Conservation (phyloP, 345 rosid species). For the Aquilaria yunnanensis region DNA sequence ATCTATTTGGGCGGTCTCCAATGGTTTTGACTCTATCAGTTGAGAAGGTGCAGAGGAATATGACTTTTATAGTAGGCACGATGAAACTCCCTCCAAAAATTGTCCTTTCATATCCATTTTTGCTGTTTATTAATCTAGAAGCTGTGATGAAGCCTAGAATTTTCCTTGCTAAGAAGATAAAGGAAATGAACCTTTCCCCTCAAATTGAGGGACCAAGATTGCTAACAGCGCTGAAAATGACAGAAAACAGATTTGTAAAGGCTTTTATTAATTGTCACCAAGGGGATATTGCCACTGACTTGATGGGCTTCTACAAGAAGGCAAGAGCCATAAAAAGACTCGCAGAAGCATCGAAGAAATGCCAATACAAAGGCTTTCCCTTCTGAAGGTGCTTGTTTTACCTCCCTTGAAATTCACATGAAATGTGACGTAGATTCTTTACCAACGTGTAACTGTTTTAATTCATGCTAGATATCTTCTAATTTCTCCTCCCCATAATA, state of each 20-base stretch:
- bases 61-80: conserved; percentile 66
- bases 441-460: too few relatives aligned
- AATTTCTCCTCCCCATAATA: too few relatives aligned
- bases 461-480: too few relatives aligned
- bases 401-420: conserved; percentile 1
- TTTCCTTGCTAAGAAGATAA: conserved; percentile 44
- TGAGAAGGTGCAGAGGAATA: conserved; percentile 82
- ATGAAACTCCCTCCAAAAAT: conserved; percentile 53
- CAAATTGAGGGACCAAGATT: conserved; percentile 27
- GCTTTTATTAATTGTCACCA: conserved; percentile 57
- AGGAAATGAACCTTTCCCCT: conserved; percentile 56
- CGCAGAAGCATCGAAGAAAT: conserved; percentile 52
- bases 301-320: conserved; percentile 44
- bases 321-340: conserved; percentile 53
- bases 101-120: conserved; percentile 41
- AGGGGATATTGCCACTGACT: conserved; percentile 38
- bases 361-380: conserved; percentile 50
- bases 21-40: conserved; percentile 51
- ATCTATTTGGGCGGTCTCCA: conserved; percentile 51
- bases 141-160: conserved; percentile 51
- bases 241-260: conserved; percentile 48
- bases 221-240: conserved; percentile 62
- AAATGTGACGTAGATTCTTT: too few relatives aligned
- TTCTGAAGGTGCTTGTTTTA: conserved; percentile 25
- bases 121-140: conserved; percentile 55